Evolutionary conservation across 192 early-diverging fungal genomes (phyloP), one percentile per base, ranked within the genome.

Genomic region (Podila verticillata): DNA sequence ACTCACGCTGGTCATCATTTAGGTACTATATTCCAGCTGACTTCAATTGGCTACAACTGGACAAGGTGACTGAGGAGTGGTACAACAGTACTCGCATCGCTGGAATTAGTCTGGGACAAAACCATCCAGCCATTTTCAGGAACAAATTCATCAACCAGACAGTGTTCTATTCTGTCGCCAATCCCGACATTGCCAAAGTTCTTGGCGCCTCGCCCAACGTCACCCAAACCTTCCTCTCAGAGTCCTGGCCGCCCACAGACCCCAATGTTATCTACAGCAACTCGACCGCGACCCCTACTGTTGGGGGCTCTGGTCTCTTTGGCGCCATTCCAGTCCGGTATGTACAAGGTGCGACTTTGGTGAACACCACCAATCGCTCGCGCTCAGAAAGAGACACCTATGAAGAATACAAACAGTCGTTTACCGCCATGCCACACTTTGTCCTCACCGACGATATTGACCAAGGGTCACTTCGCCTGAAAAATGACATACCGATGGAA

Each of bases 271-370:
- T 67, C 48, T 70, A 66, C 32, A 15, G 24, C 47, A 54, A 39
- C 36, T 39, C 26, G 1, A 48, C 63, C 15, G 26, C 13, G 17
- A 63, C 62, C 36, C 36, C 36, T 39, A 12, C 36, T 39, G 36
- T 2, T 12, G 36, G 7, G 0, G 36, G 36, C 3, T 39, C 36
- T 4, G 63, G 48, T n/a, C 44, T 79, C 28, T 48, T 79, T 44
- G 75, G 68, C 5, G 69, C 65, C 7, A 72, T 79, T 9, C 75
- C 68, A 9, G 49, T 67, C 29, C 74, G 74, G 12, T 77, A 66
- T 32, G 29, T 56, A 1, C 28, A n/a, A 34, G 24, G 48, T 7
- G 1, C 2, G 1, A 7, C 7, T 28, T 4, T 7, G 12, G 28
- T 35, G 35, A 9, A 6, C 35, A 8, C 35, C 0, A 9, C 7